Base-by-base conservation (phyloP, 495 filamentous ascomycete species). In the Trichocladium uniseriatum region DNA sequence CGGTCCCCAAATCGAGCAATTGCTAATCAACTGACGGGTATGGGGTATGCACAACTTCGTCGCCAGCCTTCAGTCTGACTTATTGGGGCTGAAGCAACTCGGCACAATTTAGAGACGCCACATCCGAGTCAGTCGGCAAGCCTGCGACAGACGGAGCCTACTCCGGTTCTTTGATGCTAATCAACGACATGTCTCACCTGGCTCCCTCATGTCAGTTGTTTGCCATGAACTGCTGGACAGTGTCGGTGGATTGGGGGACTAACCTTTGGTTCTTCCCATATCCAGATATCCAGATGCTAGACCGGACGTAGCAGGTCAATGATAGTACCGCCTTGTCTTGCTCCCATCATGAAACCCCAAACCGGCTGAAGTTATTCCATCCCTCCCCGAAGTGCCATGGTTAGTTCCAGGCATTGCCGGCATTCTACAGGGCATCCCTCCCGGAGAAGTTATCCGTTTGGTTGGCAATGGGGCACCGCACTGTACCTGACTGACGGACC, bases 391-490 rank as follows among this genome's bases (percentile, higher is more conserved):
- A 5, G 27, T 10, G 5, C 27, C 5, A 29, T 32, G 49, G 40
- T 37, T 35, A 21, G 45, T 43, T 44, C 37, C 43, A 10, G 35
- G 13, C 38, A 40, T 38, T 40, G 45, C 42, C 40, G 41, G 47
- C 49, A 50, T 53, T 36, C 54, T 49, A 31, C 40, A 49, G 51
- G 41, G 43, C 38, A 35, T 45, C 19, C 43, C 34, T 55, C 53
- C 56, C 47, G 22, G 20, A 40, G 39, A 55, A 35, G 29, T 34
- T 48, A 38, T 41, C 50, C 56, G 59, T 62, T 59, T 62, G 59
- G 59, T 48, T 49, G 52, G 27, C 45, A 48, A 53, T 36, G 57
- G 51, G 56, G 51, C 13, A 28, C 28, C 24, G 38, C 37, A 41
- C 22, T 21, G 19, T 35, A 16, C 28, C n/a, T n/a, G n/a, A n/a